Base-by-base conservation (phyloP, 495 filamentous ascomycete species). In the Neurospora sp. region DNA sequence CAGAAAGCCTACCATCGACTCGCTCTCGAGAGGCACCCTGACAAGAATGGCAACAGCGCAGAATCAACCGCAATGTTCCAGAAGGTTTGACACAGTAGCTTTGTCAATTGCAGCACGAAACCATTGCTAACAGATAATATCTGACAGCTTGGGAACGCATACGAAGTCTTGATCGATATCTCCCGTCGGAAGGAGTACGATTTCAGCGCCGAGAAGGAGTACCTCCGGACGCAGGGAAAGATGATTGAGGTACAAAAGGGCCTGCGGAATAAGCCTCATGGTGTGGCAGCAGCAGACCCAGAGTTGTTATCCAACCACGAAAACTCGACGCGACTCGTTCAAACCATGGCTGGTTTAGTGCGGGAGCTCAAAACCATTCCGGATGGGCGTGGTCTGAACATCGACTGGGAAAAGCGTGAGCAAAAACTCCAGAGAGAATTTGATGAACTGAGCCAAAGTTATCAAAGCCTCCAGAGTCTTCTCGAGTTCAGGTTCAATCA, bases 101-200 rank as follows among this genome's bases (percentile, higher is more conserved):
- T 18, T 65, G 7, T 35, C 27, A 35, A 2, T 31, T 0, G 0
- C 12, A 0, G 2, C 1, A 59, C 48, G 10, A 65, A 35, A 4
- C 5, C 53, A 31, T 35, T 9, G 22, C 53, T 65, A 10, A 65
- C 14, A 7, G 1, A 37, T 2, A 3, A 7, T 37, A 18, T 18
- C 27, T 35, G 27, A 2, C 3, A 65, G 53, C 12, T 65, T 18
- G 2, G 4, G 5, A 18, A 35, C 12, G 53, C 27, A 65, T 65
- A 2, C 27, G 7, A 37, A 27, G 2, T 8, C 53, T 6, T 65
- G 27, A 18, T 2, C 6, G 14, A 35, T 9, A 0, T 0, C 0
- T 0, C 14, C 53, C 22, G 27, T 65, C 53, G 53, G 0, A 18
- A 6, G 53, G 3, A 2, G 1, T 65, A 65, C 53, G 27, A 65